phyloP scores from a whole-genome alignment of 805 yeast species.

The Candida tammaniensis region DNA sequence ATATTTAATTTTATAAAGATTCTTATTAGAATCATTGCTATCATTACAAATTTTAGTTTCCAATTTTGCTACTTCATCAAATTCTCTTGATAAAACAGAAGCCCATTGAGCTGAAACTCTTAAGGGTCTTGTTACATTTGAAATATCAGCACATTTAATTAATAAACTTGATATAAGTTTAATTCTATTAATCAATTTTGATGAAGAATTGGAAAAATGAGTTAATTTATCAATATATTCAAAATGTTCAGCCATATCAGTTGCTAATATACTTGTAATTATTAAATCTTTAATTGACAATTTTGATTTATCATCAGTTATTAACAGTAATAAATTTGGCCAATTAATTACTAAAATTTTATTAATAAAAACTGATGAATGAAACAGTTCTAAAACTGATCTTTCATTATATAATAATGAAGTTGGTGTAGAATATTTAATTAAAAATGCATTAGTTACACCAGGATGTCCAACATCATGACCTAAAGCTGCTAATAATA shows the following conservation, averaged over 20 bases:
- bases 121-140: slow-evolving; percentile 84
- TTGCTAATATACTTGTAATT: slow-evolving; percentile 43
- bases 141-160: slow-evolving; percentile 93
- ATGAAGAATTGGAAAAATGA: slow-evolving; percentile 15
- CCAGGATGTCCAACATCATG: slow-evolving; percentile 98
- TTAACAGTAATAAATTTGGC: slow-evolving; percentile 29
- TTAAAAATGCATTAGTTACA: slow-evolving; percentile 74
- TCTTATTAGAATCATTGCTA: neutral
- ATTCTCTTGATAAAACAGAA: slow-evolving; percentile 70
- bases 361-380: slow-evolving; percentile 59
- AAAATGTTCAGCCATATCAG: slow-evolving; percentile 92
- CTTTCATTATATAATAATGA: slow-evolving; percentile 58
- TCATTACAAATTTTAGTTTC: slow-evolving; percentile 28
- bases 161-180: slow-evolving; percentile 61
- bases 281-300: slow-evolving; percentile 25
- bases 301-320: slow-evolving; percentile 12
- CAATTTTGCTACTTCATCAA: slow-evolving; percentile 59
- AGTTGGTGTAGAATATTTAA: slow-evolving; percentile 57
- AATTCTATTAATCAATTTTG: slow-evolving; percentile 17
- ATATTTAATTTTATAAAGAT: slow-evolving; percentile 17
- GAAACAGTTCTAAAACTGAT: slow-evolving; percentile 82
- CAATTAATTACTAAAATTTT: slow-evolving; percentile 32
- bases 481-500: slow-evolving; percentile 82
- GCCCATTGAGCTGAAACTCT: slow-evolving; percentile 86
- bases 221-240: slow-evolving; percentile 60